Conservation (phyloP, 148 eudicot genomes). For the Tetragonia tetragonoides region DNA sequence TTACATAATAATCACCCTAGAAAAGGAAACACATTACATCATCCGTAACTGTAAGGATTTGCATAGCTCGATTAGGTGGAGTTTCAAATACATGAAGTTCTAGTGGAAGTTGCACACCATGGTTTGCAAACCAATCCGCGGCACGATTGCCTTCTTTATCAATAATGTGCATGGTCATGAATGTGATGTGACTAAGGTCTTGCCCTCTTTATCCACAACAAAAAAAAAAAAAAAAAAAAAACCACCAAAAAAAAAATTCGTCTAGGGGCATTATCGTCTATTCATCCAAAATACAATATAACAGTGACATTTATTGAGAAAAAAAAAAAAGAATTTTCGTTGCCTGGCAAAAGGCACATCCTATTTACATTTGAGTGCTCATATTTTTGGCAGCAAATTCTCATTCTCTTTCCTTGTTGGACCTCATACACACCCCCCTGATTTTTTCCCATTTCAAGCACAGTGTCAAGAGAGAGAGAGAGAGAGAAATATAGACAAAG, state of each 20-base stretch:
- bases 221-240: background rate
- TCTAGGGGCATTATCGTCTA: background rate
- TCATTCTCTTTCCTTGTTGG: no score
- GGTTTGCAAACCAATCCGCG: no score
- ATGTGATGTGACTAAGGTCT: background rate
- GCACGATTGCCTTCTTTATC: no score
- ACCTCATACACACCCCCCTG: background rate
- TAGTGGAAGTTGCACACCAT: no score
- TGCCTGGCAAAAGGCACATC: background rate
- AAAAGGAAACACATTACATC: no score
- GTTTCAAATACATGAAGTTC: no score
- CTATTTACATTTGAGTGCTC: background rate
- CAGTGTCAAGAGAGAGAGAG: background rate
- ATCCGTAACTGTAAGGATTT: no score
- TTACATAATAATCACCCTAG: no score
- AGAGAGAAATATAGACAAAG: background rate
- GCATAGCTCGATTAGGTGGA: no score
- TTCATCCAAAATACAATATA: background rate
- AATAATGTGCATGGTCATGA: no score
- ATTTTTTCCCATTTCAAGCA: background rate
- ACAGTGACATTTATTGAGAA: background rate
- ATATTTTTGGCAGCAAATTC: background rate
- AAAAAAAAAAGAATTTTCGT: background rate
- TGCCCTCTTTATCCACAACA: no score
- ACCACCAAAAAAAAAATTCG: background rate